Conservation (phyloP, 208 protist genomes). For the Herpetomonas samuelpessoai region DNA sequence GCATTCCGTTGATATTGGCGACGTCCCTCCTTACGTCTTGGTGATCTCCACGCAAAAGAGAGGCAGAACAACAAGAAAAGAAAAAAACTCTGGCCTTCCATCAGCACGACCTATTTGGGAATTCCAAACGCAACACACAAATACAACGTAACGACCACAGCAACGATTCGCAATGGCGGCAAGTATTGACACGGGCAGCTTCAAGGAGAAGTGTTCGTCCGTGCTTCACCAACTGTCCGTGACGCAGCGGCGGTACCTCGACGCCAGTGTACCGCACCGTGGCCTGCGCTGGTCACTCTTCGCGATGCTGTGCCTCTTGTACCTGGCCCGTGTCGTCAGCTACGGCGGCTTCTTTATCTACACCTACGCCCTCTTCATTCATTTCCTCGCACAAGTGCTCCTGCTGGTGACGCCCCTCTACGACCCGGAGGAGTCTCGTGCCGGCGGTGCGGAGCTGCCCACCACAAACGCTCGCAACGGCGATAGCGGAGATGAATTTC, state of each 20-base stretch:
- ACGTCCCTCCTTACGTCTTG: too few relatives aligned
- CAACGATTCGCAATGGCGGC: too few relatives aligned
- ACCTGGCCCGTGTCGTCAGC: constrained; percentile 66
- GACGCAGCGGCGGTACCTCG: constrained; percentile 58
- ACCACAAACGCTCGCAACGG: constrained; percentile 58
- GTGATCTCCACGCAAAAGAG: too few relatives aligned
- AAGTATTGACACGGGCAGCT: neutral
- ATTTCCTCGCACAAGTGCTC: constrained; percentile 95
- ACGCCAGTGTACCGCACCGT: constrained; percentile 68
- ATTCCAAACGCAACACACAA: too few relatives aligned
- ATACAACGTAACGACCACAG: too few relatives aligned
- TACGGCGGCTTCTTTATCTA: constrained; percentile 95
- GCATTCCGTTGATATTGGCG: too few relatives aligned
- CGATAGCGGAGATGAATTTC: constrained; percentile 64
- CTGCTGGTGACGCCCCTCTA: constrained; percentile 94
- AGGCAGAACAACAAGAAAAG: too few relatives aligned
- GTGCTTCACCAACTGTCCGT: constrained; percentile 14
- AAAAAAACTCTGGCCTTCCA: too few relatives aligned
- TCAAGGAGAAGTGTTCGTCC: neutral
- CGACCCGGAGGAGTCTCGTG: constrained; percentile 78
- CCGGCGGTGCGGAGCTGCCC: constrained; percentile 42
- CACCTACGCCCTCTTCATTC: constrained; percentile 96
- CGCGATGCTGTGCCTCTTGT: constrained; percentile 60
- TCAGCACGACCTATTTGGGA: too few relatives aligned
- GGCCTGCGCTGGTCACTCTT: constrained; percentile 75